Evolutionary conservation across 345 rosid genomes (phyloP).

Genomic region (Melaleuca quinquenervia): DNA sequence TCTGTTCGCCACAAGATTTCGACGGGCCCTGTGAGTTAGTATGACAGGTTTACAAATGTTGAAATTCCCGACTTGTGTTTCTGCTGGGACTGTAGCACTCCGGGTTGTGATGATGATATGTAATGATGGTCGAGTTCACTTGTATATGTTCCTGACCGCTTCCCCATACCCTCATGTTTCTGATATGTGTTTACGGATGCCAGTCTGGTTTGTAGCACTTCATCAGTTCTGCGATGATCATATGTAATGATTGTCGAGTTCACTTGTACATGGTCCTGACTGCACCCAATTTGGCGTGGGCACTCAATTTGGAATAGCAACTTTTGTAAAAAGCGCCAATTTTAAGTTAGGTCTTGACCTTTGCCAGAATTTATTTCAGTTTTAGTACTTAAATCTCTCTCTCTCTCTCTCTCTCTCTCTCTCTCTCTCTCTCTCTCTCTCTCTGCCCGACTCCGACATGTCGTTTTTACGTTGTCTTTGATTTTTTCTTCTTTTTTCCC

Average conservation of each 20-base stretch:
- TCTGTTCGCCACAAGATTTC: not conserved
- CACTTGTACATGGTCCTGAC: too few species aligned
- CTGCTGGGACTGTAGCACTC: not conserved
- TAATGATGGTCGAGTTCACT: not conserved
- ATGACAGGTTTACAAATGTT: not conserved
- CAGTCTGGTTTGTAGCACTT: not conserved
- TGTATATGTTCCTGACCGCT: not conserved
- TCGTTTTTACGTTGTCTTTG: not conserved
- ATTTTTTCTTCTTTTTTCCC: not conserved
- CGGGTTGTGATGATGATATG: not conserved
- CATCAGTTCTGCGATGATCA: too few species aligned
- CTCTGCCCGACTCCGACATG: too few species aligned
- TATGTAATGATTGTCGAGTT: too few species aligned
- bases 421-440: too few species aligned
- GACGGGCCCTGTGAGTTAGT: not conserved
- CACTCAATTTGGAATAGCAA: not conserved
- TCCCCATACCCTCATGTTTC: not conserved
- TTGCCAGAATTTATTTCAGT: accelerated
- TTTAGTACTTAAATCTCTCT: not conserved
- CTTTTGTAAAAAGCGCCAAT: accelerated
- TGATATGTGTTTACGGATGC: not conserved
- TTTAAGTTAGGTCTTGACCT: not conserved
- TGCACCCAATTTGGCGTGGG: too few species aligned
- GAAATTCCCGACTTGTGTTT: accelerated
- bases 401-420: too few species aligned